Conservation (phyloP, 1,139 yeast species). For the Suhomyces guaymorum region DNA sequence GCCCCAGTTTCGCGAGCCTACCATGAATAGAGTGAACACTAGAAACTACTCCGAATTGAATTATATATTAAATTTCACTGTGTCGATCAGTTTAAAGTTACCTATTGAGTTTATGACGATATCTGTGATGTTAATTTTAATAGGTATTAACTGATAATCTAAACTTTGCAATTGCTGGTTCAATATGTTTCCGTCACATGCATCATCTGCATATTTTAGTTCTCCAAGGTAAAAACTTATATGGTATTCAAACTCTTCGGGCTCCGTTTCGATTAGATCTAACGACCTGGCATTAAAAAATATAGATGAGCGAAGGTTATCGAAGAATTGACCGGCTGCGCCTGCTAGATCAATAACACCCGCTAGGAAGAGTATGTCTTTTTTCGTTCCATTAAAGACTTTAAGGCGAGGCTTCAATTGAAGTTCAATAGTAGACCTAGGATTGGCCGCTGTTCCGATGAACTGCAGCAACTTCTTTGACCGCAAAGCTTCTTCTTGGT, state of each 20-base stretch:
- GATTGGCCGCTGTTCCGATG: conserved; percentile 8
- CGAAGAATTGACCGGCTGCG: conserved; percentile 7
- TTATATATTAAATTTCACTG: conserved; percentile 2
- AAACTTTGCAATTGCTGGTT: conserved; percentile 6
- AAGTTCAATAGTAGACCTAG: conserved; percentile 10
- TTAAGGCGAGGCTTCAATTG: conserved; percentile 11
- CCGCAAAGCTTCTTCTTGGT: conserved; percentile 9
- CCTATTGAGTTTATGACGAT: conserved; percentile 5
- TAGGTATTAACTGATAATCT: conserved; percentile 8
- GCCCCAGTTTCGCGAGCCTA: too few relatives aligned
- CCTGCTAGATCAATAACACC: conserved; percentile 11
- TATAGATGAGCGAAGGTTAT: conserved; percentile 10
- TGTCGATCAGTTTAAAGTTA: neutral
- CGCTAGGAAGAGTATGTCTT: conserved; percentile 14
- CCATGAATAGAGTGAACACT: too few relatives aligned
- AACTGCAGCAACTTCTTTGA: conserved; percentile 7
- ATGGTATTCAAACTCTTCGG: conserved; percentile 9
- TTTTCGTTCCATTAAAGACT: conserved; percentile 7
- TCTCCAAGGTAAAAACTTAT: conserved; percentile 15
- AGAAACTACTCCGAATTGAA: too few relatives aligned
- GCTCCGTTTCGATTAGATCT: conserved; percentile 1
- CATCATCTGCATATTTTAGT: conserved; percentile 1
- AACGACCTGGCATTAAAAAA: conserved; percentile 10
- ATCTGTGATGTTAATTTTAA: conserved; percentile 10
- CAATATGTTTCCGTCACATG: conserved; percentile 1